Percentiles rank a stretch among this genome's conserved stretches.
phyloP scores from a whole-genome alignment of 306 rosid genomes.

The Ochetophila trinervis region DNA sequence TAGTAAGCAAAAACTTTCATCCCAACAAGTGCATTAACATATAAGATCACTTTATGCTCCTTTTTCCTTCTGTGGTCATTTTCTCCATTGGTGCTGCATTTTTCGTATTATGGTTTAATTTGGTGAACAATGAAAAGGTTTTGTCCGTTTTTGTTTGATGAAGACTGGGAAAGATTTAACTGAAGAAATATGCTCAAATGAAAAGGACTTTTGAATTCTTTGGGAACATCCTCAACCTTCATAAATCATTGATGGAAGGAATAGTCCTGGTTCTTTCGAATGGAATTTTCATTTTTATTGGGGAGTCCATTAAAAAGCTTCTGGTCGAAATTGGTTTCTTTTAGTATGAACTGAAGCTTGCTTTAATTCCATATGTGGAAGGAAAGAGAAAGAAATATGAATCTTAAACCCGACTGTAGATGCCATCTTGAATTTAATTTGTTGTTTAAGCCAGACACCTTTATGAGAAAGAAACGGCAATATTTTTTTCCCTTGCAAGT shows the following conservation, averaged over 20 bases:
- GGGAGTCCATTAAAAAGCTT: background rate
- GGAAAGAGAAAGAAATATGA: background rate
- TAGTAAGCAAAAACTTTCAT: too few species aligned
- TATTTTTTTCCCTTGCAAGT: background rate
- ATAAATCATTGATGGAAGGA: background rate
- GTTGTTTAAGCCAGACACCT: background rate
- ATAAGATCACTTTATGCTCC: background rate
- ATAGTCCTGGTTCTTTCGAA: background rate
- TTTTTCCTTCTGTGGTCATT: background rate
- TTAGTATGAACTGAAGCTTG: background rate
- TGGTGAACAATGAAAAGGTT: background rate
- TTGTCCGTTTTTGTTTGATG: background rate
- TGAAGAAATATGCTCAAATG: background rate
- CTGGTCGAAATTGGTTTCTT: background rate
- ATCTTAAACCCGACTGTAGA: background rate
- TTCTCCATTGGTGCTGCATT: background rate
- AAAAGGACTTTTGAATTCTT: conserved; percentile 1
- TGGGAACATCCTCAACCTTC: background rate
- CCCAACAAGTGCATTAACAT: conserved; percentile 2
- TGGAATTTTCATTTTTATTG: background rate
- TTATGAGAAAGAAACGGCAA: background rate
- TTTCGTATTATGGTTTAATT: background rate
- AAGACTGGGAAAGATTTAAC: background rate
- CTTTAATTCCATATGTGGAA: background rate
- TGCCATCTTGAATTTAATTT: background rate